These are phyloP conservation scores for Tubosaeta sp. DNA, from an alignment of 768 basidiomycete genomes.

Conservation along the genomic window DNA sequence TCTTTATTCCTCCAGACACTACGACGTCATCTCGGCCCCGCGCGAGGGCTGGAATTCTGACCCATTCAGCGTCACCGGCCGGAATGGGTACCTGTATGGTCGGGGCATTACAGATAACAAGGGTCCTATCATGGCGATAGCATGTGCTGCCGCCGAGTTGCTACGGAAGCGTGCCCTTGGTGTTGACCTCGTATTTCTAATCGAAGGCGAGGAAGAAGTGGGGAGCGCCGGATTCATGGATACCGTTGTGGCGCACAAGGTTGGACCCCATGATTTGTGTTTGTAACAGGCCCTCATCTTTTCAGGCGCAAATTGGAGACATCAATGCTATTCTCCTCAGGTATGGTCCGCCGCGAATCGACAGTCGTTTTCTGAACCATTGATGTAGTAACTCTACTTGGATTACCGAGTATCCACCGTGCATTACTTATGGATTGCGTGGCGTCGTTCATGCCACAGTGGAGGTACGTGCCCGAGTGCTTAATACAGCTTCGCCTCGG, in stretches of 20 bases:
- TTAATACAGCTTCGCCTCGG: background rate
- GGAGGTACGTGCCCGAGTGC: constrained; percentile 42
- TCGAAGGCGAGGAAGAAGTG: constrained; percentile 97
- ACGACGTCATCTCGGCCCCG: constrained; percentile 90
- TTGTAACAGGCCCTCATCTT: constrained; percentile 2
- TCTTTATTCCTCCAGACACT: constrained; percentile 55
- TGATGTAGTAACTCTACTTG: constrained; percentile 86
- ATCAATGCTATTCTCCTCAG: constrained; percentile 89
- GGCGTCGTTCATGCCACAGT: constrained; percentile 89
- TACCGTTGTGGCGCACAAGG: constrained; percentile 75
- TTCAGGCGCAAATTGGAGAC: constrained; percentile 72
- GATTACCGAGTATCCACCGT: constrained; percentile 90
- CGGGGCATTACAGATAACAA: constrained; percentile 94
- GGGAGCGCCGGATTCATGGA: constrained; percentile 84
- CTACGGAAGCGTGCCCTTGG: constrained; percentile 68
- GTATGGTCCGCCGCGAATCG: constrained; percentile 32
- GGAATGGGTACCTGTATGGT: constrained; percentile 88
- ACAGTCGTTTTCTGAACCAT: background rate
- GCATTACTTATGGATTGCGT: constrained; percentile 91
- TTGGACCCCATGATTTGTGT: constrained; percentile 21
- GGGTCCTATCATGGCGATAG: constrained; percentile 88
- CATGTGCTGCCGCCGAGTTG: constrained; percentile 83
- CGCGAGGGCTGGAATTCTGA: constrained; percentile 73
- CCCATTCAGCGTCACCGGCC: constrained; percentile 77
- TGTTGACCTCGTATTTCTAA: constrained; percentile 83